phyloP scores from a whole-genome alignment of 176 grass and related monocot species.

The Zea mays region Zm-B73-REFERENCE-NAM-5.0 NC_050099.1:241495501-241496000 shows the following conservation, averaged over 20 bases:
- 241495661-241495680: not conserved
- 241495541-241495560: slow-evolving; percentile 67
- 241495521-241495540: slow-evolving; percentile 61
- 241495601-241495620: not conserved
- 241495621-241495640: not conserved
- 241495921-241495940: no score
- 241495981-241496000: no score
- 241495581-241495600: slow-evolving; percentile 61
- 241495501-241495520: slow-evolving; percentile 6
- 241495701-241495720: not conserved
- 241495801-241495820: not conserved
- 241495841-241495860: not conserved
- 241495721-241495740: slow-evolving; percentile 33
- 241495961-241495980: no score
- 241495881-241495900: not conserved
- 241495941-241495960: no score
- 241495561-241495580: slow-evolving; percentile 66
- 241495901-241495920: not conserved
- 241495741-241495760: slow-evolving; percentile 22
- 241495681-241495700: slow-evolving; percentile 4
- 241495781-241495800: not conserved
- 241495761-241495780: not conserved
- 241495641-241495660: not conserved
- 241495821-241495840: slow-evolving; percentile 20
- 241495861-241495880: not conserved